Base-by-base conservation (phyloP, 2,329 filamentous ascomycete genomes). In the Mycocentrospora acerina region DNA sequence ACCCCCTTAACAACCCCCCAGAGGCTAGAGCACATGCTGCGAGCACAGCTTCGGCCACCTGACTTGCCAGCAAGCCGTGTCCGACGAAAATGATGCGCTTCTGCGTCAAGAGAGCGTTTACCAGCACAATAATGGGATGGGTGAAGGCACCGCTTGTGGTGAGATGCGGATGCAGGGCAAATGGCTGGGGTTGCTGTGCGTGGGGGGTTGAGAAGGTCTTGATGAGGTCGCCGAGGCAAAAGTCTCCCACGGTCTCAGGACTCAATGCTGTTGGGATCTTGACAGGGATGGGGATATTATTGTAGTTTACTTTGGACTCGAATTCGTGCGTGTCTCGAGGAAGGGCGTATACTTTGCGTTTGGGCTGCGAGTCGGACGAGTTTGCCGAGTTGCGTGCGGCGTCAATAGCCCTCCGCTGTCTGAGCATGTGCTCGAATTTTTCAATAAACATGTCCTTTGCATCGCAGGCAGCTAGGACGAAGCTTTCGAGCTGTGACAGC, bases 301-400 rank as follows among this genome's bases (percentile, higher is more conserved):
- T 95, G 73, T 98, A 98, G 62, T 91, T 81, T 57, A 98, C 89
- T 59, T 85, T 89, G 53, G 88, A 94, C 72, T 97, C 93, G 60
- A 95, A 97, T 68, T 98, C 93, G 67, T 98, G 93, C 1, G 93
- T 98, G 64, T 98, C 93, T 58, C 93, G 80, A 7, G 93, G 91
- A 11, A 95, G 80, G 1, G 80, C 79, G 62, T 93, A 94, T 19
- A 78, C 76, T 12, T 68, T 83, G 79, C 44, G 81, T 48, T 53
- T 77, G 65, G 29, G 68, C 35, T 37, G 70, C 44, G 60, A 66
- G 56, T 71, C 37, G 55, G 65, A 42, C 59, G 71, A 53, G 46
- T 64, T 50, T 32, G 62, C 53, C 1, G 64, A 57, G 30, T 60
- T 50, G 48, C 58, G 45, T 40, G 62, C 58, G 26, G 71, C 72